Evolutionary conservation across 441 rosid genomes (phyloP).

Genomic region (Erodium texanum): DNA sequence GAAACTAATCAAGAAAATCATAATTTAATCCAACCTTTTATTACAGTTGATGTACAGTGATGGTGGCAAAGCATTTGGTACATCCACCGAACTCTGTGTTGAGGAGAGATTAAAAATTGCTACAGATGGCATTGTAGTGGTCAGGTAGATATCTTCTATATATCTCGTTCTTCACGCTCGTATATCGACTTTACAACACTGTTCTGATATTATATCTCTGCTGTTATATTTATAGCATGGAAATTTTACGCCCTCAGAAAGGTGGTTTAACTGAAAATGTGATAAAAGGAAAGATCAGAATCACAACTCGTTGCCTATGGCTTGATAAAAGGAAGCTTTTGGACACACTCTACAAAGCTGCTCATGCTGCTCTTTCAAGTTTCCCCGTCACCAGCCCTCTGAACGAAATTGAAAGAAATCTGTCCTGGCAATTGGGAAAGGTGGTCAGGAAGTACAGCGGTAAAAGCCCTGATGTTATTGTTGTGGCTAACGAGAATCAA

Average conservation of each 20-base stretch:
- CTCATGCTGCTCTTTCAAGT: constrained; percentile 83
- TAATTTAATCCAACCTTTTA: constrained; percentile 20
- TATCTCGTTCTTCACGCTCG: constrained; percentile 2
- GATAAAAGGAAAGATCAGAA: constrained; percentile 81
- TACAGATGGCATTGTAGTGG: constrained; percentile 84
- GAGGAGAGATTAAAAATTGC: constrained; percentile 90
- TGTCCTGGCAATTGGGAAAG: constrained; percentile 74
- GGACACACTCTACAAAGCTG: constrained; percentile 85
- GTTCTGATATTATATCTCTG: constrained; percentile 24
- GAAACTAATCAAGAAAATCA: constrained; percentile 18
- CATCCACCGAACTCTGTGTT: constrained; percentile 80
- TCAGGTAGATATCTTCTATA: constrained; percentile 42
- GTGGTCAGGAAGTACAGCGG: constrained; percentile 90
- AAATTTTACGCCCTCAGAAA: constrained; percentile 64
- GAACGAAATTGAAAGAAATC: constrained; percentile 83
- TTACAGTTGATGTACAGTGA: constrained; percentile 93
- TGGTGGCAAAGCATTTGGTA: constrained; percentile 96
- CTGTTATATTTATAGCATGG: constrained; percentile 52
- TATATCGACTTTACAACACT: not conserved
- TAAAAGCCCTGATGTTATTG: constrained; percentile 89
- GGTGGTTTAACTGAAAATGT: constrained; percentile 36
- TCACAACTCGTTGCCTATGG: constrained; percentile 96
- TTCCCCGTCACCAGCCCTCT: constrained; percentile 82
- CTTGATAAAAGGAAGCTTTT: constrained; percentile 90
- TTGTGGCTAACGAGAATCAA: constrained; percentile 69